Evolutionary conservation across 441 rosid genomes (phyloP).

Genomic region (Croton setiger): DNA sequence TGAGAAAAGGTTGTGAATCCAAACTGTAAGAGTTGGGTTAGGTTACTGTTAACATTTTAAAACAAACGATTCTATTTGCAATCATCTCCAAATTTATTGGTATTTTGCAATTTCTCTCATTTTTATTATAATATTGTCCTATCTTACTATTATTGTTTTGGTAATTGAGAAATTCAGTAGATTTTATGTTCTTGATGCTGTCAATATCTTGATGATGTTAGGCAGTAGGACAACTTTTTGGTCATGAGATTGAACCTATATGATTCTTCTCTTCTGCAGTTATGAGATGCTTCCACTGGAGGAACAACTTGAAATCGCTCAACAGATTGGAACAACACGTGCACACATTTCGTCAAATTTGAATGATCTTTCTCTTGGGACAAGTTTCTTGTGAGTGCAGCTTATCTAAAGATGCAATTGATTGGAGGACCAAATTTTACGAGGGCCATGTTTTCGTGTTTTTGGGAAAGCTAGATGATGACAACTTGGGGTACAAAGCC

Average conservation of each 20-base stretch:
- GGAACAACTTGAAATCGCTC: slow-evolving; percentile 84
- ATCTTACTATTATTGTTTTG: neutral
- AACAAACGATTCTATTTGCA: neutral
- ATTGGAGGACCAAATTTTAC: neutral
- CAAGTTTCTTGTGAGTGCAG: slow-evolving; percentile 73
- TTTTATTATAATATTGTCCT: neutral
- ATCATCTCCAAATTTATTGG: neutral
- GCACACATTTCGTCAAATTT: slow-evolving; percentile 70
- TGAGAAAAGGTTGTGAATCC: neutral
- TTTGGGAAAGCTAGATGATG: neutral
- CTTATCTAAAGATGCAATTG: slow-evolving; percentile 9
- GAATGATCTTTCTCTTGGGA: slow-evolving; percentile 76
- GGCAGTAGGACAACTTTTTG: too few species aligned
- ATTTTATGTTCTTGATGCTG: neutral
- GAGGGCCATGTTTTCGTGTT: neutral
- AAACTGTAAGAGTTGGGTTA: neutral
- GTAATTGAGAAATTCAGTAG: neutral
- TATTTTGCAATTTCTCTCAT: neutral
- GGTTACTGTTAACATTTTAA: neutral
- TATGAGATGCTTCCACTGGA: slow-evolving; percentile 93
- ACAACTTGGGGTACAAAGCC: neutral
- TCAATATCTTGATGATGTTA: too few species aligned
- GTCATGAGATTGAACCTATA: neutral
- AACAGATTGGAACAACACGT: slow-evolving; percentile 84
- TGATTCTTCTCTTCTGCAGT: slow-evolving; percentile 46